Evolutionary conservation across 2,329 filamentous ascomycete species (phyloP).

Genomic region (Cladosporium sp.): DNA sequence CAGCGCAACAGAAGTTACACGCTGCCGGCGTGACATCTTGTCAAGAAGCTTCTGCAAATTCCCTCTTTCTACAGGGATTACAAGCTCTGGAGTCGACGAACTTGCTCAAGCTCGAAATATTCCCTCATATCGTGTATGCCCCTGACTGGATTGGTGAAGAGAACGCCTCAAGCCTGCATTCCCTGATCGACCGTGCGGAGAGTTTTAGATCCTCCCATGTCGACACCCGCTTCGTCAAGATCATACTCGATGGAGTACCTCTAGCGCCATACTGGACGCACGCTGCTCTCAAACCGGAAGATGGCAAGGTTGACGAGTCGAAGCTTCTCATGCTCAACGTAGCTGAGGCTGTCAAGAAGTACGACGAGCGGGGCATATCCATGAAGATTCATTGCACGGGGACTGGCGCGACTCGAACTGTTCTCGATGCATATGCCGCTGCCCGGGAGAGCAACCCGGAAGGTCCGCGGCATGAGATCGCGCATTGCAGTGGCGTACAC

Average conservation of each 20-base stretch:
- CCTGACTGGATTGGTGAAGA: conserved; percentile 26
- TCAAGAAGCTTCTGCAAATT: conserved; percentile 32
- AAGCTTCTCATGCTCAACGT: conserved; percentile 22
- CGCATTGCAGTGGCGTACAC: conserved; percentile 27
- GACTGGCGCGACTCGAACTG: conserved; percentile 27
- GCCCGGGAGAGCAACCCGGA: conserved; percentile 24
- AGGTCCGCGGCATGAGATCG: conserved; percentile 33
- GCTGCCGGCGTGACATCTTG: conserved; percentile 29
- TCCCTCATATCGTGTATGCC: conserved; percentile 24
- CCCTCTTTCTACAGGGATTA: conserved; percentile 25
- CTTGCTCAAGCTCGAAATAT: conserved; percentile 25
- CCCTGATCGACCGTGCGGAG: conserved; percentile 25
- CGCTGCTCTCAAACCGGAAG: conserved; percentile 20
- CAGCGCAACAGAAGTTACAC: conserved; percentile 24
- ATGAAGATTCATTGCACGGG: conserved; percentile 35
- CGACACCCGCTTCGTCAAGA: conserved; percentile 32
- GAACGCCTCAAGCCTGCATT: conserved; percentile 16
- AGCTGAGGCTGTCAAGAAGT: conserved; percentile 25
- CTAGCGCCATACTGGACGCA: conserved; percentile 31
- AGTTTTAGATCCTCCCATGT: conserved; percentile 27
- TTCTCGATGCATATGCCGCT: conserved; percentile 29
- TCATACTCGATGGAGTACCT: conserved; percentile 34
- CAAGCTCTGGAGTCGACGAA: conserved; percentile 26
- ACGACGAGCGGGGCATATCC: conserved; percentile 30
- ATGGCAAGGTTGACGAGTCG: conserved; percentile 25